Evolutionary conservation across 2,329 filamentous ascomycete genomes (phyloP), one percentile per base, ranked within the genome.

Genomic region (Arthrobotrys musiformis): DNA sequence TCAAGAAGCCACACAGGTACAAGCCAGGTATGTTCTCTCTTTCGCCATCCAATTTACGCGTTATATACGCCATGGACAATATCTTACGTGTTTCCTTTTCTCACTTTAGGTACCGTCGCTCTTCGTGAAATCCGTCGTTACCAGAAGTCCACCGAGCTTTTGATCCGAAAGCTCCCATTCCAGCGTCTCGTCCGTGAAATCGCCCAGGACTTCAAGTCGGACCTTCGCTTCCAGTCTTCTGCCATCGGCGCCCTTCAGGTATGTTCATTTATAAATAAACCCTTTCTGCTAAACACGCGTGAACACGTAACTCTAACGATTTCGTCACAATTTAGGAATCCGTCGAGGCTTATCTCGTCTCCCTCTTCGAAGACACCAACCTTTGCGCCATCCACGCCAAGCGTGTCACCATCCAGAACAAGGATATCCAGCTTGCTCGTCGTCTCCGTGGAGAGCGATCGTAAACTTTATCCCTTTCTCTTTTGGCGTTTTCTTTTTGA

Each of bases 311-410:
- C 50, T n/a, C 56, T 40, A 63, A 60, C 64, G n/a, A n/a, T 28
- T 22, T 1, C 28, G 17, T 1, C 26, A 19, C 7, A 94, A n/a
- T 17, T n/a, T 7, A 99, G 87, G 95, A 99, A 89, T 97, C 95
- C 68, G 94, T 97, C 81, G 95, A 99, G 88, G 97, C 95, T 1
- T 98, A 97, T 87, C 92, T 99, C 83, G 94, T 98, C 86, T 97
- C 94, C 50, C 91, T 98, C 80, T 98, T 98, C 82, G 94, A 98
- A 86, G 94, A 98, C 85, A 97, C 94, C 87, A 98, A 98, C 88
- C 87, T 97, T 64, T 98, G 94, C 87, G 94, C 95, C 83, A 97
- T 98, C 85, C 95, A 98, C 87, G 94, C 95, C 86, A 98, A 98
- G 90, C 93, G 95, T 87, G 95, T 98, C 84, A 98, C 94, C 83